Evolutionary conservation across 345 rosid genomes (phyloP).

Genomic region (Moringa oleifera): DNA sequence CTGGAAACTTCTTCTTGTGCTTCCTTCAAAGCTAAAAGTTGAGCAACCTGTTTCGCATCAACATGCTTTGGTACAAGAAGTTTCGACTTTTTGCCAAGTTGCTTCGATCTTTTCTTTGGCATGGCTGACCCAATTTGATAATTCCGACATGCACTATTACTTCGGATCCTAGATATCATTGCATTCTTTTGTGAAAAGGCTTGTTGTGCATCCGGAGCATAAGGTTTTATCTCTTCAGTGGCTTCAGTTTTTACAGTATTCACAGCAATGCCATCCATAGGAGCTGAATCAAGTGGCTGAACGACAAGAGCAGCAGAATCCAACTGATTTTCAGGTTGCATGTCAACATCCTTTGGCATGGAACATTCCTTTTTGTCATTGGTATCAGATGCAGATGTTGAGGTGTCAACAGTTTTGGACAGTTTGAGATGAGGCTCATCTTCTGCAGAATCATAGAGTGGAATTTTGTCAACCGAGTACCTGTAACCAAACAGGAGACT

Average conservation of each 20-base stretch:
- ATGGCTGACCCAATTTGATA: slow-evolving; percentile 36
- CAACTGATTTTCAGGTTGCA: slow-evolving; percentile 27
- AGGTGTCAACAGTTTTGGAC: slow-evolving; percentile 29
- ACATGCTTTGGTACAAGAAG: slow-evolving; percentile 38
- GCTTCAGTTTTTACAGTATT: slow-evolving; percentile 40
- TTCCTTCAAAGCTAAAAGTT: slow-evolving; percentile 52
- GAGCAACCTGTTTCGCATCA: slow-evolving; percentile 51
- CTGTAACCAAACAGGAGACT: slow-evolving; percentile 33
- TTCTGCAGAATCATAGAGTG: slow-evolving; percentile 92
- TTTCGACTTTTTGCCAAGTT: slow-evolving; percentile 47
- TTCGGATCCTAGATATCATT: slow-evolving; percentile 46
- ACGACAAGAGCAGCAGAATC: slow-evolving; percentile 36
- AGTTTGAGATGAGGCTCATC: slow-evolving; percentile 73
- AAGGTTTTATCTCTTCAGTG: slow-evolving; percentile 34
- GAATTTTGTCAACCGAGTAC: slow-evolving; percentile 87
- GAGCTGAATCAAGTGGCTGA: slow-evolving; percentile 33
- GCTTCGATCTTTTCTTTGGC: slow-evolving; percentile 56
- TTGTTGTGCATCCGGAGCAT: slow-evolving; percentile 38
- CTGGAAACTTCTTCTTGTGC: slow-evolving; percentile 70
- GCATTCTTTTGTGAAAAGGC: slow-evolving; percentile 45
- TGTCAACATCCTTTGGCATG: slow-evolving; percentile 13
- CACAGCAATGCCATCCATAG: slow-evolving; percentile 33
- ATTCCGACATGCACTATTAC: slow-evolving; percentile 41
- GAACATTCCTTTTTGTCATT: slow-evolving; percentile 26
- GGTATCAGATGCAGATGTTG: slow-evolving; percentile 21